Conservation (phyloP, 345 rosid genomes). For the Cardiospermum halicacabum region DNA sequence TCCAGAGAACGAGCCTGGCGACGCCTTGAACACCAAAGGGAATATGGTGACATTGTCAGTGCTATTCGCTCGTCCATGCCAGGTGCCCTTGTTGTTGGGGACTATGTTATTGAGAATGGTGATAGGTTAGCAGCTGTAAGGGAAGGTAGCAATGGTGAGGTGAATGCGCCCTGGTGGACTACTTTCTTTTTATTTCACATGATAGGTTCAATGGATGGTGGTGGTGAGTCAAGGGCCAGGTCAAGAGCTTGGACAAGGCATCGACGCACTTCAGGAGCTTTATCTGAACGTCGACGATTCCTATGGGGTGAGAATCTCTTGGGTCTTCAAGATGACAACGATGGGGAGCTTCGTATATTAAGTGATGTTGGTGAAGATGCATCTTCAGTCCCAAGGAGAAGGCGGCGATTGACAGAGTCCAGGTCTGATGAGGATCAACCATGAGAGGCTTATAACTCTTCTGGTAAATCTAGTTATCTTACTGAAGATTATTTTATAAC, state of each 20-base stretch:
- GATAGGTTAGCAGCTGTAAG: constrained; percentile 59
- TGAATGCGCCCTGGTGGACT: constrained; percentile 55
- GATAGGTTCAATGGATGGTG: constrained; percentile 63
- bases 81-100: constrained; percentile 90
- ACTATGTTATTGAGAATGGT: constrained; percentile 86
- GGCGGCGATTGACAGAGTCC: constrained; percentile 60
- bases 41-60: constrained; percentile 77
- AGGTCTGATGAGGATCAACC: constrained; percentile 63
- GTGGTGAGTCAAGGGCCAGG: constrained; percentile 54
- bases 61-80: constrained; percentile 86
- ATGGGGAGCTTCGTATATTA: constrained; percentile 36
- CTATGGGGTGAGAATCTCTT: constrained; percentile 93
- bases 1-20: constrained; percentile 88
- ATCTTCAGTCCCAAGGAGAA: constrained; percentile 59
- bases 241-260: constrained; percentile 78
- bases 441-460: constrained; percentile 23
- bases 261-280: constrained; percentile 43
- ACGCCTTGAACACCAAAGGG: constrained; percentile 72
- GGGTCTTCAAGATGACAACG: constrained; percentile 67
- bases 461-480: constrained; percentile 43
- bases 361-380: constrained; percentile 49
- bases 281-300: constrained; percentile 59
- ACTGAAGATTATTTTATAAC: constrained; percentile 15
- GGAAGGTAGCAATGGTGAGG: constrained; percentile 44
- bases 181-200: constrained; percentile 77